Base-by-base conservation (phyloP, 805 yeast species). In the Wickerhamiella australiensis region DNA sequence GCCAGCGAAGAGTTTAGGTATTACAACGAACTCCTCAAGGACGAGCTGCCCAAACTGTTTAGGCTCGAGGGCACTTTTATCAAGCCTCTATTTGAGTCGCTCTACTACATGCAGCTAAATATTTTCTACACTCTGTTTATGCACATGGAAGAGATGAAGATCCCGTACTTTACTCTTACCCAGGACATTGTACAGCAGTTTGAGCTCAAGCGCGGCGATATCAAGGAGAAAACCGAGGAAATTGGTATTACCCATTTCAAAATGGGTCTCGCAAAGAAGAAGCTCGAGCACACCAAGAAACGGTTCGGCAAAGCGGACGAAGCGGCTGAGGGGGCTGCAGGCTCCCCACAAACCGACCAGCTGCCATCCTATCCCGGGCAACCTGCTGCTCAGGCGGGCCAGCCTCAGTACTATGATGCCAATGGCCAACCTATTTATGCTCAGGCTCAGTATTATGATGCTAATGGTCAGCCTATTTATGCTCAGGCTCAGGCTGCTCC, bases 91-190 rank as follows among this genome's bases (percentile, higher is more conserved):
- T 92, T 92, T 68, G 92, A 90, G 59, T 82, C 94, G 50, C 81
- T 92, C 66, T 92, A 92, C 69, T 92, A 79, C 73, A 92, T 92
- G 97, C 98, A 92, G 71, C 76, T 92, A 71, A 92, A 92, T 70
- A 86, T 92, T 51, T 92, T 88, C 67, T 92, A 92, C 74, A 87
- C 96, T 1, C 72, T 92, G 54, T 88, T 85, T 71, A 82, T 76
- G 62, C 77, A 84, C 59, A 85, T 90, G 85, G 95, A 90, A 68
- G 95, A 85, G 63, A 80, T 90, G 84, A 87, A 92, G 69, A 92
- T 92, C 57, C 96, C 96, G 13, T 92, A 92, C 68, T 92, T 92
- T 67, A 94, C 92, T 64, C 72, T 92, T 62, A 72, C 77, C 46
- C 74, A 84, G 42, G 97, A 87, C 63, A 84, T 92, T 54, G 73